Evolutionary conservation across 73 alveolate genomes (phyloP).

Genomic region (Stentor coeruleus): DNA sequence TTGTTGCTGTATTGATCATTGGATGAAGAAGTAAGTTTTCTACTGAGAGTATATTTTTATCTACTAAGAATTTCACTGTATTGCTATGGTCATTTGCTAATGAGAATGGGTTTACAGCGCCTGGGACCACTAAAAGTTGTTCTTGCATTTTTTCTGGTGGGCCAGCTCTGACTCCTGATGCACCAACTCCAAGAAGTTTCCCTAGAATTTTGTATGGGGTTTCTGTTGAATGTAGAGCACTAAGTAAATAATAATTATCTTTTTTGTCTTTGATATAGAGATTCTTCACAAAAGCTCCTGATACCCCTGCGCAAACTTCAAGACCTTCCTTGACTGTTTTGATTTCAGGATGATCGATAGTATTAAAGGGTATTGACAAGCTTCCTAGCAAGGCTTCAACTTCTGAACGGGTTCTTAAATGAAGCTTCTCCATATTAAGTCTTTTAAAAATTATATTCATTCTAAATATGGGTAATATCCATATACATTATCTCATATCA

Average conservation of each 20-base stretch:
- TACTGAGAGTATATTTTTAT: constrained; percentile 60
- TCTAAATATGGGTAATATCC: no score
- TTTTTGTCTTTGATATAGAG: constrained; percentile 90
- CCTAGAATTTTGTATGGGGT: constrained; percentile 76
- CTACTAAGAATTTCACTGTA: constrained; percentile 78
- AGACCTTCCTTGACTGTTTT: constrained; percentile 44
- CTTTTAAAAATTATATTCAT: no score
- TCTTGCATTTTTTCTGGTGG: constrained; percentile 69
- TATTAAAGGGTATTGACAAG: constrained; percentile 27
- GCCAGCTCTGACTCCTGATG: constrained; percentile 88
- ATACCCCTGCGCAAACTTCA: constrained; percentile 35
- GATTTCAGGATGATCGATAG: constrained; percentile 50
- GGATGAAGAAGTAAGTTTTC: constrained; percentile 86
- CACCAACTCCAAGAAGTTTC: constrained; percentile 80
- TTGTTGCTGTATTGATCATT: constrained; percentile 82
- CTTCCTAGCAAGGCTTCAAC: neutral
- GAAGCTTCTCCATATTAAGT: constrained; percentile 8
- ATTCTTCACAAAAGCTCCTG: constrained; percentile 65
- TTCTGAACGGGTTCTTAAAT: neutral
- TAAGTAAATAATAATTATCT: constrained; percentile 79
- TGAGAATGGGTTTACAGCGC: constrained; percentile 88
- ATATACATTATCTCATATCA: no score
- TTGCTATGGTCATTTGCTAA: constrained; percentile 82
- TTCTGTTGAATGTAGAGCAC: constrained; percentile 85
- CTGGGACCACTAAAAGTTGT: constrained; percentile 75